phyloP scores from a whole-genome alignment of 257 asterid genomes.

The Fraxinus cuspidata region DNA sequence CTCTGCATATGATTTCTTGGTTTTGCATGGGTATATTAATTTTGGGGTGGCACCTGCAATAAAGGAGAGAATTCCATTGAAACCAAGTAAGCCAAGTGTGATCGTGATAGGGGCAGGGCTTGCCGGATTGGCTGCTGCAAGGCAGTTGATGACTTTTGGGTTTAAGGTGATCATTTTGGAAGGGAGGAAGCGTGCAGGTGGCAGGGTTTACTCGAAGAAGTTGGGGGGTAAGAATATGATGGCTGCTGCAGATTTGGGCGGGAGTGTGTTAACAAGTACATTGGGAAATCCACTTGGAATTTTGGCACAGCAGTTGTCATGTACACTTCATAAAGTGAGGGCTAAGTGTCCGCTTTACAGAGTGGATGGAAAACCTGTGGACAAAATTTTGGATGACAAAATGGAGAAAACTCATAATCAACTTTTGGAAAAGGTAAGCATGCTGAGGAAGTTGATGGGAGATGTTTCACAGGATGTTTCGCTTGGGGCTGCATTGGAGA shows the following conservation, averaged over 20 bases:
- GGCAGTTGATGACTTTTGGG: conserved; percentile 92
- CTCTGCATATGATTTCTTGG: conserved; percentile 65
- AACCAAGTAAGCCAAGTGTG: conserved; percentile 52
- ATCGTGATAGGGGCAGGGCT: conserved; percentile 92
- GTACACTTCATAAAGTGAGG: conserved; percentile 83
- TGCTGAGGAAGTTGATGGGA: conserved; percentile 72
- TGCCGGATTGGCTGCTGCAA: conserved; percentile 92
- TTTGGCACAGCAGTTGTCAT: conserved; percentile 81
- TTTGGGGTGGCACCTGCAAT: conserved; percentile 87
- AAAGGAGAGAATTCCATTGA: conserved; percentile 58
- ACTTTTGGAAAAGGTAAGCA: conserved; percentile 67
- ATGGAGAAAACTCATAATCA: conserved; percentile 68
- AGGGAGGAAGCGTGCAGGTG: conserved; percentile 89
- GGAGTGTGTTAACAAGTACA: conserved; percentile 90
- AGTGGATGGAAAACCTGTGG: conserved; percentile 63
- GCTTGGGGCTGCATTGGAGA: conserved; percentile 92
- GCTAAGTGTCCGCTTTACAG: conserved; percentile 80
- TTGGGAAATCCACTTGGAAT: conserved; percentile 90
- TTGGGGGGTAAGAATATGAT: conserved; percentile 52
- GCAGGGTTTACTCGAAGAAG: conserved; percentile 80
- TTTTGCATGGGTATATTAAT: conserved; percentile 80
- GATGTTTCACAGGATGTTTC: conserved; percentile 92
- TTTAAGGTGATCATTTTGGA: conserved; percentile 84
- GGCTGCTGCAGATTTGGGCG: conserved; percentile 92
- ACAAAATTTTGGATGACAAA: conserved; percentile 60